These are phyloP conservation scores for Tolypocladium amazonense DNA, from an alignment of 2,329 filamentous ascomycete species.

Conservation along the genomic window DNA sequence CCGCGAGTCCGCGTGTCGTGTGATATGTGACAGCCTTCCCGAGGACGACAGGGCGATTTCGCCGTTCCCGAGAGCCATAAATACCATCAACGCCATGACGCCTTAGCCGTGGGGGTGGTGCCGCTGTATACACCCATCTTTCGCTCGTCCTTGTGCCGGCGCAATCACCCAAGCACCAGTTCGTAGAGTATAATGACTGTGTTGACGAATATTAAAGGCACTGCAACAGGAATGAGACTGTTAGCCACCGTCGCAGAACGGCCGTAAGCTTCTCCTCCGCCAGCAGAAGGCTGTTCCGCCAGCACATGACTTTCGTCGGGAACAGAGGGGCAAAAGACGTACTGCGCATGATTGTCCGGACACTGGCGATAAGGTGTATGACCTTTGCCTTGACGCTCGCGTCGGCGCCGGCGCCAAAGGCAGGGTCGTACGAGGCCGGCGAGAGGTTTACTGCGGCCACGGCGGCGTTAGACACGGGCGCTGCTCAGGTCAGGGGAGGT, in stretches of 20 bases:
- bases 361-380: conserved; percentile 81
- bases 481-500: background rate
- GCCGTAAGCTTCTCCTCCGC: background rate
- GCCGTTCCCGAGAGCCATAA: background rate
- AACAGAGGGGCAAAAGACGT: conserved; percentile 7
- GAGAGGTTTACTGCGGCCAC: conserved; percentile 58
- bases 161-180: conserved; percentile 56
- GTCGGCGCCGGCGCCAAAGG: conserved; percentile 64
- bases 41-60: background rate
- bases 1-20: background rate
- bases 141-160: background rate
- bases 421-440: conserved; percentile 56
- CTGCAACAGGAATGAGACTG: conserved; percentile 28
- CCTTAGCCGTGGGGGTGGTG: background rate
- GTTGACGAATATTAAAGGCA: conserved; percentile 78
- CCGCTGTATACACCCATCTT: background rate
- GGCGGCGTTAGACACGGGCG: conserved; percentile 4
- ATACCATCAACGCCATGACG: background rate
- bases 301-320: background rate
- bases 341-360: conserved; percentile 91
- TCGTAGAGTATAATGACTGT: conserved; percentile 75
- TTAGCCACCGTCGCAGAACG: background rate
- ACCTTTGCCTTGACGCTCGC: conserved; percentile 77
- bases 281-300: background rate
- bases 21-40: background rate